Base-by-base conservation (phyloP, 768 basidiomycete genomes). In the Daedalea quercina region DNA sequence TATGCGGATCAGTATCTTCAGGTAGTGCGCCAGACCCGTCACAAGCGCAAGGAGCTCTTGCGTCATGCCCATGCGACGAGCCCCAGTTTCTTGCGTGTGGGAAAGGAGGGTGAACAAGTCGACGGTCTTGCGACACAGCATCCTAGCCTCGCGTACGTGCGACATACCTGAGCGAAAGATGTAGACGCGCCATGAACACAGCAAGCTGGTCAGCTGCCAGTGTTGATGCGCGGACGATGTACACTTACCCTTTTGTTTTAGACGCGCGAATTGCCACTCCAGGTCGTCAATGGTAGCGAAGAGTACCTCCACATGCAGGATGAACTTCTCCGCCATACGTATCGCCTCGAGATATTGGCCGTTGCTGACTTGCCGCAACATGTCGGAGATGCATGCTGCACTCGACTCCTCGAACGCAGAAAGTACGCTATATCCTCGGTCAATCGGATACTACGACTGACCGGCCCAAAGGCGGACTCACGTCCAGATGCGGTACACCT, bases 401-500 rank as follows among this genome's bases (percentile, higher is more conserved):
- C 91, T 94, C n/a, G 92, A 95, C 71, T 99, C 96, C 68, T 99
- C 96, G 58, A 98, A 99, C 3, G 95, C 92, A 23, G 94, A 96
- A 34, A 99, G 78, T 34, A 98, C 94, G 46, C 89, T 91, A 11
- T 31, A 57, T 31, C 55, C 58, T 40, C 22, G 25, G 34, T 35
- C 57, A 44, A 25, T 24, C 4, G 3, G 13, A 22, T 17, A 37
- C 53, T 50, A 9, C 23, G 2, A 34, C 42, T 40, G 34, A n/a
- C 34, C 11, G 28, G 23, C 46, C 34, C 47, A 56, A 46, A 25
- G 44, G 42, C 46, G 23, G n/a, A 81, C 89, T 72, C 64, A 90
- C 89, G 94, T 96, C 96, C 96, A 99, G 61, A 99, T 97, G 43
- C 94, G 88, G 73, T 94, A 94, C 6, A 99, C 96, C 66, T 95